Evolutionary conservation across 2,329 filamentous ascomycete species (phyloP).

Genomic region (Trichoderma hamatum): DNA sequence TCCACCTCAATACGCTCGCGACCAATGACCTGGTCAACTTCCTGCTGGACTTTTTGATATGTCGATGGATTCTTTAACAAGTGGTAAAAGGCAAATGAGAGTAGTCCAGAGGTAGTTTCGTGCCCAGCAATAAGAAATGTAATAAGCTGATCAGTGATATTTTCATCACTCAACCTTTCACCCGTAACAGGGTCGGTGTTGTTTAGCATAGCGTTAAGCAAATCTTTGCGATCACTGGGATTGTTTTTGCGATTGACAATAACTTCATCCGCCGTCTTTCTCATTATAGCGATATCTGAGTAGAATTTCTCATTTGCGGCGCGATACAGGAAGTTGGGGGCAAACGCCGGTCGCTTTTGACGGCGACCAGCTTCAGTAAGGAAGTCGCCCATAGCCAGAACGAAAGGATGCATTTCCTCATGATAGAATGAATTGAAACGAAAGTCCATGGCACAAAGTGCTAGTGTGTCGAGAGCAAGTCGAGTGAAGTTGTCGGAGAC

Average conservation of each 20-base stretch:
- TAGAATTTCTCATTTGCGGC: conserved; percentile 54
- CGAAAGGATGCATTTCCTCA: conserved; percentile 70
- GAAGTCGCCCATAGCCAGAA: conserved; percentile 67
- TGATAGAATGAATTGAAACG: conserved; percentile 77
- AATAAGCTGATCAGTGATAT: conserved; percentile 70
- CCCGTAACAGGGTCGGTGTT: conserved; percentile 69
- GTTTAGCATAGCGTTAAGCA: conserved; percentile 70
- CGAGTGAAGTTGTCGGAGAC: conserved; percentile 71
- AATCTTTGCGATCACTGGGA: conserved; percentile 62
- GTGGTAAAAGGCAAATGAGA: conserved; percentile 68
- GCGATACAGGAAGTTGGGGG: conserved; percentile 53
- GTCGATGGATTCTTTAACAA: conserved; percentile 64
- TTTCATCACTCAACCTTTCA: conserved; percentile 61
- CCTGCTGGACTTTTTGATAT: conserved; percentile 64
- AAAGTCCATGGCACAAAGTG: conserved; percentile 70
- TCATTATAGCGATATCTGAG: conserved; percentile 58
- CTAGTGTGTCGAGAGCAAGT: conserved; percentile 72
- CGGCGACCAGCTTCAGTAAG: conserved; percentile 59
- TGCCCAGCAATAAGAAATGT: conserved; percentile 73
- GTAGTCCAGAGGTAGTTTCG: conserved; percentile 69
- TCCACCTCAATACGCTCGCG: conserved; percentile 59
- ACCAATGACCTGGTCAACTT: conserved; percentile 69
- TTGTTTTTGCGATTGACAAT: conserved; percentile 61
- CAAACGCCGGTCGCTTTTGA: conserved; percentile 50
- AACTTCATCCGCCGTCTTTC: conserved; percentile 60